Evolutionary conservation across 176 grass and related monocot genomes (phyloP).

Genomic region (Phragmites australis): DNA sequence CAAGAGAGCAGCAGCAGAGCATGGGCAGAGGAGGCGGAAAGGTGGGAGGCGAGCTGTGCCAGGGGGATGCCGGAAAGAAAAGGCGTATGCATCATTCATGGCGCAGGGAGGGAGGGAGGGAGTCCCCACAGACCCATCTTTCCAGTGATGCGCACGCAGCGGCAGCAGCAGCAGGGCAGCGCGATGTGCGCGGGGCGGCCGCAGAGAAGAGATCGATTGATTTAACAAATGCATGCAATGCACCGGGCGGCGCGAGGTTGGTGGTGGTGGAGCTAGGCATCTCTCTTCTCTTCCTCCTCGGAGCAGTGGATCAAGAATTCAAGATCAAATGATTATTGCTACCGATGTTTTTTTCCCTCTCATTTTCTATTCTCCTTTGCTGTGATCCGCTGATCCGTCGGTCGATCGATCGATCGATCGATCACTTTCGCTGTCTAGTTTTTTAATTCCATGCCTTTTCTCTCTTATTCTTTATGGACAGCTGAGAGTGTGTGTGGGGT

Average conservation of each 20-base stretch:
- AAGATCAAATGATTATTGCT: slow-evolving; percentile 12
- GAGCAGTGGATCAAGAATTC: slow-evolving; percentile 25
- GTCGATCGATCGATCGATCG: not conserved
- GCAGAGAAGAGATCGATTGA: not conserved
- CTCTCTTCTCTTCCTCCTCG: not conserved
- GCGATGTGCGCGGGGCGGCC: slow-evolving; percentile 27
- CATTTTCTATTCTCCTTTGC: not conserved
- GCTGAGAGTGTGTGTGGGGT: not conserved
- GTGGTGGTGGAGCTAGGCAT: slow-evolving; percentile 1
- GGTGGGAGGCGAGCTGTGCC: not conserved
- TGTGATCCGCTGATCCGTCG: not conserved
- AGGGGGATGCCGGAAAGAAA: slow-evolving; percentile 20
- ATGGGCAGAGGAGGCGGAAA: slow-evolving; percentile 28
- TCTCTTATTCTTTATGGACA: not conserved
- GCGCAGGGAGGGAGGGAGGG: not conserved
- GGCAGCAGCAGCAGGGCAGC: slow-evolving; percentile 28
- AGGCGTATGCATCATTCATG: slow-evolving; percentile 49
- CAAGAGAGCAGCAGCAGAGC: not conserved
- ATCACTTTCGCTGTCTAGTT: not conserved
- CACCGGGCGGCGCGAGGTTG: slow-evolving; percentile 30
- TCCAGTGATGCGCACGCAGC: slow-evolving; percentile 55
- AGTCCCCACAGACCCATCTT: slow-evolving; percentile 52
- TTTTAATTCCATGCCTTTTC: not conserved
- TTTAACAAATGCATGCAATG: slow-evolving; percentile 41
- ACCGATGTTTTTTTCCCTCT: not conserved